Conservation (phyloP, 176 grass and related monocot species). For the Carex kokanica region DNA sequence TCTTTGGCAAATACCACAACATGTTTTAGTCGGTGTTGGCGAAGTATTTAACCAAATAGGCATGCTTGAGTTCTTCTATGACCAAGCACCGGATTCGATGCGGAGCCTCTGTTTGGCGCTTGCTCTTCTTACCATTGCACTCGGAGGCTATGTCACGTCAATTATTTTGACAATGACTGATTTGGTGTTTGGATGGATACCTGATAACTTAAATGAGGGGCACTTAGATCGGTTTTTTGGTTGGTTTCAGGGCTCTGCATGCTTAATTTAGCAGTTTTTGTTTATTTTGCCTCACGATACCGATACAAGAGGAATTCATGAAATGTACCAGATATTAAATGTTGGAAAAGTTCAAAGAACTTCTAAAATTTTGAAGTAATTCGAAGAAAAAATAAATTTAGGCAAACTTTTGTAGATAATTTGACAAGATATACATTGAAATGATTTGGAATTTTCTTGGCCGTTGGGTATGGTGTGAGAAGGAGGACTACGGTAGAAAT, state of each 20-base stretch:
- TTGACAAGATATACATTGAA: background rate
- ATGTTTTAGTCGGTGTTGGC: slow-evolving; percentile 34
- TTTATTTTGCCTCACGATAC: slow-evolving; percentile 10
- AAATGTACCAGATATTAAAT: background rate
- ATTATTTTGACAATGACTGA: slow-evolving; percentile 35
- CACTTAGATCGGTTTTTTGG: slow-evolving; percentile 21
- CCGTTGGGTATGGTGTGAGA: background rate
- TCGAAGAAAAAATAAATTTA: background rate
- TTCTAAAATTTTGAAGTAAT: background rate
- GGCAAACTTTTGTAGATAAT: background rate
- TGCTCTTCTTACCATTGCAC: slow-evolving; percentile 25
- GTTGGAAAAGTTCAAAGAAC: too few species aligned
- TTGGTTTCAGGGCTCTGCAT: slow-evolving; percentile 18
- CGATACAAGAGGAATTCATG: slow-evolving; percentile 8
- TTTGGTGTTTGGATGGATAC: slow-evolving; percentile 22
- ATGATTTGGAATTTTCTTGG: background rate
- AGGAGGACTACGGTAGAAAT: too few species aligned
- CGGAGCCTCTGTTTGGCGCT: slow-evolving; percentile 39
- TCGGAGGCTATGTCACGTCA: slow-evolving; percentile 39
- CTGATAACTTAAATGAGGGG: slow-evolving; percentile 27
- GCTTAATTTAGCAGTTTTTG: slow-evolving; percentile 21
- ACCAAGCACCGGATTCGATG: slow-evolving; percentile 46
- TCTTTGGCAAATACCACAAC: slow-evolving; percentile 48
- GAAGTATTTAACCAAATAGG: slow-evolving; percentile 45
- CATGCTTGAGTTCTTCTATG: slow-evolving; percentile 40